These are phyloP conservation scores for Penicillium freii DNA, from an alignment of 2,329 filamentous ascomycete genomes.

Conservation along the genomic window DNA sequence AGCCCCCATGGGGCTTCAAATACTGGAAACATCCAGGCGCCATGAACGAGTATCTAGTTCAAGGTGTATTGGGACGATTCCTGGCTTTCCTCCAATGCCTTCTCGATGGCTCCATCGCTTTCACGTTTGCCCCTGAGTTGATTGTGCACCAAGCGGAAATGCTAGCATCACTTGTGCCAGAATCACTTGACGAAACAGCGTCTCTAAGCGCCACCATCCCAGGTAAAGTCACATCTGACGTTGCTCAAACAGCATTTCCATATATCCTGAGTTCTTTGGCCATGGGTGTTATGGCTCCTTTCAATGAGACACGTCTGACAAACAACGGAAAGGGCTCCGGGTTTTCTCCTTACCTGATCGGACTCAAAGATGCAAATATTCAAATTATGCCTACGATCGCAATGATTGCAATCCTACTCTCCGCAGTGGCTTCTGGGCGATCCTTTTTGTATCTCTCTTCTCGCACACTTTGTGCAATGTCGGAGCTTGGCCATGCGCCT, in stretches of 20 bases:
- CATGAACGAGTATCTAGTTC: constrained; percentile 48
- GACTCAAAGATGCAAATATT: constrained; percentile 55
- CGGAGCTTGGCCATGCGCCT: constrained; percentile 62
- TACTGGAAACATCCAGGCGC: constrained; percentile 52
- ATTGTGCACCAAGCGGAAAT: constrained; percentile 53
- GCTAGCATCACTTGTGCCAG: constrained; percentile 1
- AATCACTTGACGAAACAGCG: neutral
- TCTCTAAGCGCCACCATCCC: constrained; percentile 47
- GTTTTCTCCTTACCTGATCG: constrained; percentile 47
- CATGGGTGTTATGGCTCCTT: constrained; percentile 60
- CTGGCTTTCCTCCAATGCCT: constrained; percentile 51
- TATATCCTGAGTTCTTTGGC: constrained; percentile 57
- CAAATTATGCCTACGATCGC: constrained; percentile 64
- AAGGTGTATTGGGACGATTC: constrained; percentile 49
- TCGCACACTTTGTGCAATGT: constrained; percentile 64
- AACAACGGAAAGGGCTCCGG: constrained; percentile 55
- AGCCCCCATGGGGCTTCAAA: constrained; percentile 50
- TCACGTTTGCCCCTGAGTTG: constrained; percentile 54
- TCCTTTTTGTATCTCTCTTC: constrained; percentile 72
- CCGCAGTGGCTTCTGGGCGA: constrained; percentile 74
- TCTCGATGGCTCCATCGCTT: constrained; percentile 53
- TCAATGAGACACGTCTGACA: constrained; percentile 53
- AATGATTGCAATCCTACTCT: constrained; percentile 72
- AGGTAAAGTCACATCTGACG: constrained; percentile 53
- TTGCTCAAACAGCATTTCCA: constrained; percentile 58